Percentiles rank a stretch among this genome's conserved stretches.
Evolutionary conservation across 306 rosid genomes (phyloP).

Genomic region (Castanopsis chinensis): DNA sequence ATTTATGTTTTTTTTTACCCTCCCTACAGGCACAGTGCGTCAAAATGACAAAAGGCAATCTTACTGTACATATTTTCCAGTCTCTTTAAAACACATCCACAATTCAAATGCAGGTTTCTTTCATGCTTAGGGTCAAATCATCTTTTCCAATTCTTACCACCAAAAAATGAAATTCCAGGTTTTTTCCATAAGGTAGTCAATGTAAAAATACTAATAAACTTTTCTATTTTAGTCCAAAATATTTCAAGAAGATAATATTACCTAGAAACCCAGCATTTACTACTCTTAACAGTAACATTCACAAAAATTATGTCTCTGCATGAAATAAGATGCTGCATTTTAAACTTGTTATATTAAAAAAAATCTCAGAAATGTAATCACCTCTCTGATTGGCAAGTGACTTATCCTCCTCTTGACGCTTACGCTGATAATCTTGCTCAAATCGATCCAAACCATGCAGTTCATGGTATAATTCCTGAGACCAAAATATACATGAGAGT

Average conservation of each 20-base stretch:
- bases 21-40: too few relatives aligned
- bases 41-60: not conserved
- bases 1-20: too few relatives aligned
- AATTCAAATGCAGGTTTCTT: constrained; percentile 5
- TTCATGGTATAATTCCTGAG: constrained; percentile 84
- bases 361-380: constrained; percentile 25
- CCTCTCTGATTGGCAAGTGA: constrained; percentile 47
- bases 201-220: not conserved
- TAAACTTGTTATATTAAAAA: not conserved
- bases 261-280: not conserved
- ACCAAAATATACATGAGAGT: constrained; percentile 12
- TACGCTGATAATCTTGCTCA: constrained; percentile 64
- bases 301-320: not conserved
- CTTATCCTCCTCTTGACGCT: constrained; percentile 56
- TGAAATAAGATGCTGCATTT: not conserved
- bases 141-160: not conserved
- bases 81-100: constrained; percentile 11
- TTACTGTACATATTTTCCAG: constrained; percentile 6
- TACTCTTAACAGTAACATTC: not conserved
- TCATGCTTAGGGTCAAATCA: not conserved
- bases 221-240: not conserved
- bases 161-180: not conserved
- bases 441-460: constrained; percentile 72
- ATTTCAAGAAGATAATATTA: not conserved
- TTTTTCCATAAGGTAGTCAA: not conserved